phyloP scores from a whole-genome alignment of 139 green algal species.

The Chlorella sp. region DNA sequence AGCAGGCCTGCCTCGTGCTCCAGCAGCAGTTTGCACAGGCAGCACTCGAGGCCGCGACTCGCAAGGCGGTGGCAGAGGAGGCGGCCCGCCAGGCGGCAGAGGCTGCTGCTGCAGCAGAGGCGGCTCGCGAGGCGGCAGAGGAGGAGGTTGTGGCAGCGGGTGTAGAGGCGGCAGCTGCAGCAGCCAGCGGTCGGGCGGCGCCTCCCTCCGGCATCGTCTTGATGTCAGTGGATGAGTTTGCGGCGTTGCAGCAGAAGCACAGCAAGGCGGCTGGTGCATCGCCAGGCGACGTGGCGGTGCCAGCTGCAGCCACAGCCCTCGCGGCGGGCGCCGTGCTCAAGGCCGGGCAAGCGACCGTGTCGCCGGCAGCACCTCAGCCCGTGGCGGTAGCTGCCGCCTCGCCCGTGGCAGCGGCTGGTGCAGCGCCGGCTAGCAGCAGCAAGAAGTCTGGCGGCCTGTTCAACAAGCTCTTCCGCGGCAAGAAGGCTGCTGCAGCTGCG shows the following conservation, averaged over 20 bases:
- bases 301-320: not conserved
- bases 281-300: not conserved
- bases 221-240: not conserved
- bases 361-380: not conserved
- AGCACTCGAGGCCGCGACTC: too few species aligned
- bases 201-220: too few species aligned
- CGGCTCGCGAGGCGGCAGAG: not conserved
- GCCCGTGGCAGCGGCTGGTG: not conserved
- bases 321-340: not conserved
- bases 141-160: not conserved
- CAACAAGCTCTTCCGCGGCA: conserved; percentile 14
- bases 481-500: not conserved
- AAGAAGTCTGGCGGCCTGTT: conserved; percentile 4
- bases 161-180: not conserved
- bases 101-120: conserved; percentile 7
- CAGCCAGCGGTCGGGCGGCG: not conserved
- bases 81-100: too few species aligned
- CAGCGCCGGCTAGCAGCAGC: not conserved
- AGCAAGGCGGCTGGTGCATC: not conserved
- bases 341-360: too few species aligned
- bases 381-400: not conserved
- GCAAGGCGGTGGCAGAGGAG: too few species aligned
- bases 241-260: not conserved
- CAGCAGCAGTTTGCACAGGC: not conserved
- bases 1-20: not conserved